Evolutionary conservation across 2,329 filamentous ascomycete genomes (phyloP), one percentile per base, ranked within the genome.

Genomic region (Moelleriella libera): DNA sequence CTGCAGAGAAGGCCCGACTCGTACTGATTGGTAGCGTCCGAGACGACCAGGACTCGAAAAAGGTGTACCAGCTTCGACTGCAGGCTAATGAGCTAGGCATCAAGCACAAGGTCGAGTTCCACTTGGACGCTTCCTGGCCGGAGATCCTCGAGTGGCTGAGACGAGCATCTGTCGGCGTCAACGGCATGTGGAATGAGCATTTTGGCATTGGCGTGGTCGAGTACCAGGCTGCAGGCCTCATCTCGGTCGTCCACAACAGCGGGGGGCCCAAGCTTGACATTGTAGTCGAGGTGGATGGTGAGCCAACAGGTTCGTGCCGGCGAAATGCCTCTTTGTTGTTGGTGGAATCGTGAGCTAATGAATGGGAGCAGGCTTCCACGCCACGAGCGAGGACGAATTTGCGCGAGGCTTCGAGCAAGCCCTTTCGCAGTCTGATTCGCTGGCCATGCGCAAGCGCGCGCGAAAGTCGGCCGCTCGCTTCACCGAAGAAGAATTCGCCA

Each of bases 181-280:
- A 98, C 57, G 88, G 85, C 58, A 98, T 98, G 92, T 98, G 92
- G 90, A 97, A 96, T 62, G 92, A 98, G 68, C 92, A 98, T 64
- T 98, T 98, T 62, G 92, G 92, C 28, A 98, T 98, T 50, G 92
- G 92, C 1, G 89, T 97, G 12, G 92, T 98, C 41, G 92, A 98
- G 69, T 98, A 97, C 61, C 89, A 97, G 62, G 92, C 92, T 4
- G 92, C 92, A 0, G 92, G 92, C 1, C 70, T 98, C 49, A 88
- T 98, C 49, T 82, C 84, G 5, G 89, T 98, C 0, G 92, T 97
- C 7, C 92, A 98, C 58, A 74, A 96, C 63, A 92, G 85, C 45
- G 92, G 90, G 7, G 92, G 92, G 0, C 92, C 92, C 2, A 95
- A 92, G 65, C 67, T 88, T 52, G 92, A 98, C 61, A 98, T 98